Base-by-base conservation (phyloP, 2,329 filamentous ascomycete genomes). In the Septoria petroselini region DNA sequence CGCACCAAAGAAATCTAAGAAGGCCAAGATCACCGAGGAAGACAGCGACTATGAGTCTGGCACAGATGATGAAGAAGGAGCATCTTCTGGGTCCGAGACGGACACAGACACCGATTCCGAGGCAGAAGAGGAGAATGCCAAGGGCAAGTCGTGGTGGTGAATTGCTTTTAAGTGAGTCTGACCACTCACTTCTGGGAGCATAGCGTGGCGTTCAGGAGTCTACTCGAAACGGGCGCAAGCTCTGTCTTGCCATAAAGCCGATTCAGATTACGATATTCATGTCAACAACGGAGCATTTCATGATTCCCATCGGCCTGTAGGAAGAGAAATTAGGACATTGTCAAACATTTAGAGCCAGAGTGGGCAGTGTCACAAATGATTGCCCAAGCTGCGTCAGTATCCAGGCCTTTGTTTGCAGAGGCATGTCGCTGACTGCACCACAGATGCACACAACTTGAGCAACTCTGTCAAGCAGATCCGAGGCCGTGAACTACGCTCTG, bases 71-170 rank as follows among this genome's bases (percentile, higher is more conserved):
- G 67, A 69, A 34, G 65, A 64, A 38, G 65, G 63, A 33, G 65
- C 68, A 17, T 63, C 60, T 29, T 53, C 50, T 21, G 68, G 69
- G 37, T 69, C 66, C 44, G 68, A 69, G 42, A 81, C 78, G 23
- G 73, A 81, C 61, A 81, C 78, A 17, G 89, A 94, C 73, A 94
- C 88, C 56, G 85, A 88, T 57, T 89, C 85, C 12, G 88, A 94
- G 53, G 84, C 85, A 52, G 83, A 86, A 40, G 57, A 55, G n/a
- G 54, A 52, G 37, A 44, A 49, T 15, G 25, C 46, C 30, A 57
- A 55, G 48, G 43, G 43, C 43, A 47, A 47, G 34, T 47, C 43
- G 14, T 47, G 43, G 43, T 47, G 43, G 43, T 47, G 40, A 27
- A 33, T 14, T 25, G 21, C 19, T 14, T 7, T 38, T 12, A 19